Evolutionary conservation across 164 flowering plant genomes (phyloP), one percentile per base, ranked within the genome.

Genomic region (Liquidambar formosana): DNA sequence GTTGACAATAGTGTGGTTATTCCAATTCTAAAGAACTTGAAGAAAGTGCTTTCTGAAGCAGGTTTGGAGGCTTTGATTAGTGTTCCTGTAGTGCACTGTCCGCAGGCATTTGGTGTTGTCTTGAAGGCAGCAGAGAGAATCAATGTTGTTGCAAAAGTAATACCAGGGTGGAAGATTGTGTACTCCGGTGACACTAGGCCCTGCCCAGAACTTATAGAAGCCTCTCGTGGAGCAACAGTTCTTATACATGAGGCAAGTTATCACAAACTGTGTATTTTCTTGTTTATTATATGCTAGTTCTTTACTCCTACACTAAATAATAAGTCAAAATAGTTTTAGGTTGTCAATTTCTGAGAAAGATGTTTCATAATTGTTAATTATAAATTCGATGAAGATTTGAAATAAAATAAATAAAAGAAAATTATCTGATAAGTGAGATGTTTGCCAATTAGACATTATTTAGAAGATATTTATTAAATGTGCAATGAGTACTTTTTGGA

Each of bases 131-230:
- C 88, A 49, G 85, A 89, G 61, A 86, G 97, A 80, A 51, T 81
- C 10, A 92, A 93, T 59, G 41, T 75, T 61, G 78, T 58, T 15
- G 97, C 96, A 43, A 87, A 89, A 75, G 72, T 64, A 9, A 89
- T 96, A 48, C 97, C 96, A 5, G 99, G 99, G 22, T 96, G 99
- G 99, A 96, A 91, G 77, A 75, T 96, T 69, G 99, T 88, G 6
- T 96, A 96, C 71, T 96, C 99, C 18, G 99, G 99, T 43, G 99
- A 96, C 74, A 93, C 98, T 16, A 83, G 99, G 78, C 99, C 99
- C 44, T 91, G 99, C 66, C 84, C 83, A 3, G 87, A 84, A 61
- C 74, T 93, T 52, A 79, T 83, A 28, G 81, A 86, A 69, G 99
- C 97, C n/a, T 83, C 98, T 66, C 83, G 67, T 22, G 97, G 87